Evolutionary conservation across 345 rosid species (phyloP).

Genomic region (Eucalyptus erythrocorys): DNA sequence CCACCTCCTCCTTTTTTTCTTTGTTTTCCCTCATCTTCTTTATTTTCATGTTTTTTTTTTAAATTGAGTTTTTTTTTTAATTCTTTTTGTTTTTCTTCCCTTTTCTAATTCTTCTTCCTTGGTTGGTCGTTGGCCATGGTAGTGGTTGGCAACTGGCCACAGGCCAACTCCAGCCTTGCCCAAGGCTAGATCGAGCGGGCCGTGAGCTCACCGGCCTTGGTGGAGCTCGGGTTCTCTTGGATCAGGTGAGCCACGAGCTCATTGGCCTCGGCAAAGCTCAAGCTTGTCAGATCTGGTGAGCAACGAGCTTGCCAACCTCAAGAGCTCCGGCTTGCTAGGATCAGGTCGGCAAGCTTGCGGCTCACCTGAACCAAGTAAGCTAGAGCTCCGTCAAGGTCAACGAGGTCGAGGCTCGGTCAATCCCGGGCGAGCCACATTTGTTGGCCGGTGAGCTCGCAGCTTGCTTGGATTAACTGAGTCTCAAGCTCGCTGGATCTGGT

Average conservation of each 20-base stretch:
- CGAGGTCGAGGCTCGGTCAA: accelerated
- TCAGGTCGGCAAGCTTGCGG: accelerated
- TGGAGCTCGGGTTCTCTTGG: no score
- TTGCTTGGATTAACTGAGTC: accelerated
- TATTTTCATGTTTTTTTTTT: no score
- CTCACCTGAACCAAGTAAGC: no score
- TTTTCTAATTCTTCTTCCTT: no score
- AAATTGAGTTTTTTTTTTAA: no score
- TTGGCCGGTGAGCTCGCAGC: no score
- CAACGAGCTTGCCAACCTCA: accelerated
- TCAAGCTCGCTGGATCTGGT: accelerated
- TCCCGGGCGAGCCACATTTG: accelerated
- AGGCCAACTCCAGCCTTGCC: no score
- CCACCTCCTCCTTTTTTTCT: no score
- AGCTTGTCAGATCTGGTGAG: accelerated
- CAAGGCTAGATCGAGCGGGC: accelerated
- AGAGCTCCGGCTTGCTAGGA: no score
- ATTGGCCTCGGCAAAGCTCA: accelerated
- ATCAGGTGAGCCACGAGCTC: accelerated
- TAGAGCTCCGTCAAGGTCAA: accelerated
- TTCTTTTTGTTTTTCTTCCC: no score
- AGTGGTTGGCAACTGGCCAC: accelerated
- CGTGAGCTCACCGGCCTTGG: no score
- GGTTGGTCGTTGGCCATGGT: accelerated
- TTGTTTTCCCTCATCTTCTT: no score